Evolutionary conservation across 805 yeast genomes (phyloP).

Genomic region (Sungouiella blattae): DNA sequence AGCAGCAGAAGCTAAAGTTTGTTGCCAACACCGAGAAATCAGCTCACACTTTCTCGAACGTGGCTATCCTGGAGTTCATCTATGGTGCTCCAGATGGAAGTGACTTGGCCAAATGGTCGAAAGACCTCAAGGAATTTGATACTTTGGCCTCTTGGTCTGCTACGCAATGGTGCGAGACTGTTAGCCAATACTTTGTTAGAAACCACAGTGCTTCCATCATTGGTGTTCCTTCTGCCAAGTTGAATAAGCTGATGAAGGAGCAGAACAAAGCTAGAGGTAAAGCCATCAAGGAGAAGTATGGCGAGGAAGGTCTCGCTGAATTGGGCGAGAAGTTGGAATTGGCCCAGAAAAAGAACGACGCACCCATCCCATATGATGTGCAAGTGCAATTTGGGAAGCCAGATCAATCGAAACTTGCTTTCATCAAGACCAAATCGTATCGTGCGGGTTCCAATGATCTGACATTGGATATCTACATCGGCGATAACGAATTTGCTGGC

Average conservation of each 20-base stretch:
- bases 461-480: slow-evolving; percentile 25
- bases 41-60: slow-evolving; percentile 56
- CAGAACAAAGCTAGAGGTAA: slow-evolving; percentile 48
- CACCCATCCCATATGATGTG: slow-evolving; percentile 70
- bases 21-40: slow-evolving; percentile 61
- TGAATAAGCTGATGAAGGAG: slow-evolving; percentile 51
- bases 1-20: slow-evolving; percentile 59
- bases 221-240: slow-evolving; percentile 64
- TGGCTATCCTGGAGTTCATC: slow-evolving; percentile 73
- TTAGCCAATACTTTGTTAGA: slow-evolving; percentile 51
- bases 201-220: slow-evolving; percentile 63
- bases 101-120: slow-evolving; percentile 53
- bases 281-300: slow-evolving; percentile 50
- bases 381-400: slow-evolving; percentile 64
- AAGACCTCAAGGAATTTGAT: slow-evolving; percentile 59
- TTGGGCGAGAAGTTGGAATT: slow-evolving; percentile 48
- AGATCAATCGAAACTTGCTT: slow-evolving; percentile 68
- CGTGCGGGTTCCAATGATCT: slow-evolving; percentile 49
- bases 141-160: slow-evolving; percentile 55
- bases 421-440: slow-evolving; percentile 66
- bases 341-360: slow-evolving; percentile 68
- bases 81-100: slow-evolving; percentile 68
- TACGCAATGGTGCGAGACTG: slow-evolving; percentile 63
- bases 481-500: slow-evolving; percentile 21
- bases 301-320: slow-evolving; percentile 55